Conservation (phyloP, 768 basidiomycete genomes). For the Sarcomyxa edulis region DNA sequence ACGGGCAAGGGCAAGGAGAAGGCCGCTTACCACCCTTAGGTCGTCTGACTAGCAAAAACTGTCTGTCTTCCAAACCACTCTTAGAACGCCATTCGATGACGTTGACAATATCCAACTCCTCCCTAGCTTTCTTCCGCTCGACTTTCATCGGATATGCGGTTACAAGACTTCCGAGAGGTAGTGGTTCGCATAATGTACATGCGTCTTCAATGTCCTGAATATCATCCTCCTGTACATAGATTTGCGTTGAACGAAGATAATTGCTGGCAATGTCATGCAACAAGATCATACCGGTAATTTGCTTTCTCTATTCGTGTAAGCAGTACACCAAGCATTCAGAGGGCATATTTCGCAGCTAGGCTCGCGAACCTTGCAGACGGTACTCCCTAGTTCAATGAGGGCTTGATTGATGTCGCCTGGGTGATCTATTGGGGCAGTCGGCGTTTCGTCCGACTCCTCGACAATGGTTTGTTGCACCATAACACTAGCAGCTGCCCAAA, state of each 20-base stretch:
- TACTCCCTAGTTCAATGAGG: constrained; percentile 91
- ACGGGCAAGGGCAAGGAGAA: constrained; percentile 7
- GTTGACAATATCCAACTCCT: constrained; percentile 81
- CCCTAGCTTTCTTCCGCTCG: constrained; percentile 75
- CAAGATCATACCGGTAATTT: too few species aligned
- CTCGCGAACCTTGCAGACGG: constrained; percentile 82
- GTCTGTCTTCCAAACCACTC: constrained; percentile 32
- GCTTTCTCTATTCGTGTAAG: constrained; percentile 31
- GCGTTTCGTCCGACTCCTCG: constrained; percentile 11
- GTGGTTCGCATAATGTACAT: constrained; percentile 63
- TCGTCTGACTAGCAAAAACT: constrained; percentile 74
- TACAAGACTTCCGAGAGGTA: constrained; percentile 38
- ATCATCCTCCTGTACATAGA: too few species aligned
- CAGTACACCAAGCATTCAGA: constrained; percentile 61
- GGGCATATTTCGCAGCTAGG: constrained; percentile 76
- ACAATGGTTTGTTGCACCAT: constrained; percentile 47
- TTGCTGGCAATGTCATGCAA: too few species aligned
- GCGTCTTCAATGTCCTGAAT: constrained; percentile 70
- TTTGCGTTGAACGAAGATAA: too few species aligned
- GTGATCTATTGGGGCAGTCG: constrained; percentile 24
- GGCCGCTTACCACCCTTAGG: constrained; percentile 76
- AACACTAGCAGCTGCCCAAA: constrained; percentile 76
- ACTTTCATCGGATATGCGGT: constrained; percentile 86
- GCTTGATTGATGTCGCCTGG: constrained; percentile 91
- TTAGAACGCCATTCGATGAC: constrained; percentile 72